phyloP scores from a whole-genome alignment of 495 filamentous ascomycete genomes.

The Lasiosphaeria ovina region DNA sequence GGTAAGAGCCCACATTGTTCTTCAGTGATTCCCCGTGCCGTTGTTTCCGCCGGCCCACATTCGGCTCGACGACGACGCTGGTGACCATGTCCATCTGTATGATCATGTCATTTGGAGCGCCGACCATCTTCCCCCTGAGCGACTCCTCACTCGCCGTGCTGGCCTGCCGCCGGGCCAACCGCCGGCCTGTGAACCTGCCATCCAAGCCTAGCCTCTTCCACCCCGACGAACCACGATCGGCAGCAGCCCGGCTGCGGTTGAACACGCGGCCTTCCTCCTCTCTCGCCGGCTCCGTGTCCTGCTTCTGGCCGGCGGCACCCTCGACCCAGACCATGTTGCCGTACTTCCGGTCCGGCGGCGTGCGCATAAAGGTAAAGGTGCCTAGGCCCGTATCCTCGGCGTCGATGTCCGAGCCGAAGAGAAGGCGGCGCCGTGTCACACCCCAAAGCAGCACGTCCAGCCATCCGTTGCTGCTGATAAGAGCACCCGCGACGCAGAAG shows the following conservation, averaged over 20 bases:
- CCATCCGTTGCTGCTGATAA: conserved; percentile 72
- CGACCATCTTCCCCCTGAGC: conserved; percentile 19
- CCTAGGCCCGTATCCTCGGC: conserved; percentile 43
- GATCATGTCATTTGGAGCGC: conserved; percentile 14
- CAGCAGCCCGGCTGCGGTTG: no score
- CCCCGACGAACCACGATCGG: no score
- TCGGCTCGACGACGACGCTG: conserved; percentile 37
- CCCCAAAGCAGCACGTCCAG: conserved; percentile 73
- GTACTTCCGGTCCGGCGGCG: conserved; percentile 34
- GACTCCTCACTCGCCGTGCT: conserved; percentile 30
- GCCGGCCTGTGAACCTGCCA: not conserved
- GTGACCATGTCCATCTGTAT: conserved; percentile 48
- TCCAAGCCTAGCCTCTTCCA: conserved; percentile 16
- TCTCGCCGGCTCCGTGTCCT: not conserved
- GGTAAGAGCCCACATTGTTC: not conserved
- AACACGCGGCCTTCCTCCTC: not conserved
- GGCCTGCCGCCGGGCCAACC: not conserved
- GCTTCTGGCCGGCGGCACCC: conserved; percentile 18
- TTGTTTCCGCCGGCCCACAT: not conserved
- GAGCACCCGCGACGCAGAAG: conserved; percentile 67
- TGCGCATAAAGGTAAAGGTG: conserved; percentile 51
- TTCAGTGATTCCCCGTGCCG: not conserved
- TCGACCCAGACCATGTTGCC: conserved; percentile 49
- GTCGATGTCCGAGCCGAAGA: conserved; percentile 42
- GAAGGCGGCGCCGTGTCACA: conserved; percentile 58